These are phyloP conservation scores for Termitomyces sp. DNA, from an alignment of 768 basidiomycete species.

Conservation along the genomic window DNA sequence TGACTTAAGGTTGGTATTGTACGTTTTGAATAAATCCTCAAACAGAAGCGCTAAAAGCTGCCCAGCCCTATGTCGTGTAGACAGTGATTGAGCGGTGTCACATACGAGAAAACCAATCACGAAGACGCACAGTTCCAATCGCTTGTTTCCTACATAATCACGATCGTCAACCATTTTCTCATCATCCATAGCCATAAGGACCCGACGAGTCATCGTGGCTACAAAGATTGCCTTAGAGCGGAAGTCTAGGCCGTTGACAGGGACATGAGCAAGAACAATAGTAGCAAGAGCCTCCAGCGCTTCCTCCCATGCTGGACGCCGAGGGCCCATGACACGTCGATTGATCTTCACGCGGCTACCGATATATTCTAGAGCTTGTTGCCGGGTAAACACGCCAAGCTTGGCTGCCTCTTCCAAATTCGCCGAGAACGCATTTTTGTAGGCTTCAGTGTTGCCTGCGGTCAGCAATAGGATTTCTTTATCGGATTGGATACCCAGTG, in stretches of 20 bases:
- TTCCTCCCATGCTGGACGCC: constrained; percentile 88
- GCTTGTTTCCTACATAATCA: constrained; percentile 99
- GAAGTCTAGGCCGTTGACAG: constrained; percentile 85
- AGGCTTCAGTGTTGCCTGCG: constrained; percentile 86
- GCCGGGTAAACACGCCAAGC: constrained; percentile 83
- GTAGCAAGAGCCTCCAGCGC: constrained; percentile 95
- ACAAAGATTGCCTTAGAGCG: constrained; percentile 94
- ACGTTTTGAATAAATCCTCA: constrained; percentile 98
- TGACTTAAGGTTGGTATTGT: constrained; percentile 91
- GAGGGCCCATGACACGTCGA: constrained; percentile 70
- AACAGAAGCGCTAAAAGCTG: constrained; percentile 94
- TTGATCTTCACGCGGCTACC: constrained; percentile 90
- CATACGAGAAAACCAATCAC: background rate
- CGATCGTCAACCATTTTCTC: constrained; percentile 97
- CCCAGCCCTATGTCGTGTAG: constrained; percentile 68
- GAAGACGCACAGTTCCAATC: constrained; percentile 81
- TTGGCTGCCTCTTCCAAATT: constrained; percentile 94
- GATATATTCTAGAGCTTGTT: constrained; percentile 93
- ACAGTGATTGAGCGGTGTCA: background rate
- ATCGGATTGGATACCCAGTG: constrained; percentile 93
- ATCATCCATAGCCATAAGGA: constrained; percentile 94
- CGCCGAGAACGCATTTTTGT: constrained; percentile 80
- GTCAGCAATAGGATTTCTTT: constrained; percentile 95
- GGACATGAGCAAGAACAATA: constrained; percentile 94
- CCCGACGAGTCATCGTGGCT: constrained; percentile 94